Evolutionary conservation across 2,329 filamentous ascomycete genomes (phyloP).

Genomic region (Aspergillus neotritici): DNA sequence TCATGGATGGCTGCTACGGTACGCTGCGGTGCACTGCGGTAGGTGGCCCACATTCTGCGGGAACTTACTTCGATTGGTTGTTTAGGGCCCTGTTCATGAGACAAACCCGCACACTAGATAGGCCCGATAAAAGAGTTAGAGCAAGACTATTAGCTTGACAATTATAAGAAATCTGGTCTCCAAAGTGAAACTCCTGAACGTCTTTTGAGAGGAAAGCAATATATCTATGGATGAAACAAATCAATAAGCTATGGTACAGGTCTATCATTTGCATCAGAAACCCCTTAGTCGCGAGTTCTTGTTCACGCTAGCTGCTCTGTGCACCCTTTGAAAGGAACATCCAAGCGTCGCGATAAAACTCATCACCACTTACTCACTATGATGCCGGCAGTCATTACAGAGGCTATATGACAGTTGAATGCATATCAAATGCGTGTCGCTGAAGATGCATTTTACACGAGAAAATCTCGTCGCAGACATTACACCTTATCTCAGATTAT

Average conservation of each 20-base stretch:
- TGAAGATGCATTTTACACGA: constrained; percentile 7
- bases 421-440: constrained; percentile 5
- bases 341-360: constrained; percentile 3
- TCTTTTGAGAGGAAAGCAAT: constrained; percentile 1
- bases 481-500: constrained; percentile 6
- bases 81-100: not conserved
- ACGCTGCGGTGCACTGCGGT: no score
- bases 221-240: constrained; percentile 6
- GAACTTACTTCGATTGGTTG: constrained; percentile 1
- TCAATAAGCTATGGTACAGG: not conserved
- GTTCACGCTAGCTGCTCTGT: constrained; percentile 3
- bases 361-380: constrained; percentile 4
- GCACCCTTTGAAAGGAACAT: constrained; percentile 5
- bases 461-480: constrained; percentile 6
- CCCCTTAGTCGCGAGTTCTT: constrained; percentile 1
- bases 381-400: constrained; percentile 4
- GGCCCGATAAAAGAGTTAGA: not conserved
- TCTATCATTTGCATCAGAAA: constrained; percentile 1
- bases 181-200: constrained; percentile 4
- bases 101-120: not conserved
- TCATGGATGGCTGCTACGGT: no score
- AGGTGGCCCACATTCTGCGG: not conserved
- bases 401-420: constrained; percentile 6
- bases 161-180: constrained; percentile 1
- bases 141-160: constrained; percentile 2